Base-by-base conservation (phyloP, 1,284 basidiomycete species). In the Irpex lacteus region DNA sequence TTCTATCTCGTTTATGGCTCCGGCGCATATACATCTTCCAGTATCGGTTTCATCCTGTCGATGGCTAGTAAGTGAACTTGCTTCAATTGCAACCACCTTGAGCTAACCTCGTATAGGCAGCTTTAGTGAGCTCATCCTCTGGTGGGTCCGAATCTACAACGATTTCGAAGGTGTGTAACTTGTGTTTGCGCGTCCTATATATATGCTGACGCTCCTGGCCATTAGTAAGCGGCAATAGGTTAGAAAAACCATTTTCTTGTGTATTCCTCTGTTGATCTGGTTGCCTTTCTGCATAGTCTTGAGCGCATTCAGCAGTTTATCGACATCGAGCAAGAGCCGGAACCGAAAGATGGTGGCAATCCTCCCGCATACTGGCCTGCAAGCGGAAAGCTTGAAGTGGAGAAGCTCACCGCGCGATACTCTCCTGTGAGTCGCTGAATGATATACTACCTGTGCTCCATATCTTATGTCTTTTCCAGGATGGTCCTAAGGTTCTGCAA, bases 81-180 rank as follows among this genome's bases (percentile, higher is more conserved):
- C 44, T n/a, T n/a, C 53, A 57, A 36, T 9, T 34, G n/a, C 38
- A 56, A 21, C 7, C 6, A 11, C 19, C 21, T 9, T 32, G 47
- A 13, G 9, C 37, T 44, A 26, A 21, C 44, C 15, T 47, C 34
- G 15, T 59, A 2, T 38, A 82, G 81, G 85, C 40, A 76, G 77
- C 4, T 87, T 88, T 70, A 85, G 83, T 66, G 70, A 75, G 5
- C 71, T 83, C 77, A 86, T 88, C 55, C 71, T 87, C 56, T 81
- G 74, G 73, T 82, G 81, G 79, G 80, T 88, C 21, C 76, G 82
- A 37, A 68, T 78, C n/a, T 73, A 81, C 38, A 89, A 88, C 66
- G 77, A 82, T 4, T 82, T 88, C 37, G 86, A 89, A 73, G 82
- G 65, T 60, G 53, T 9, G 50, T 21, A 8, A 9, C 40, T 6